Base-by-base conservation (phyloP, 805 yeast genomes). In the Saccharomycopsis capsularis region DNA sequence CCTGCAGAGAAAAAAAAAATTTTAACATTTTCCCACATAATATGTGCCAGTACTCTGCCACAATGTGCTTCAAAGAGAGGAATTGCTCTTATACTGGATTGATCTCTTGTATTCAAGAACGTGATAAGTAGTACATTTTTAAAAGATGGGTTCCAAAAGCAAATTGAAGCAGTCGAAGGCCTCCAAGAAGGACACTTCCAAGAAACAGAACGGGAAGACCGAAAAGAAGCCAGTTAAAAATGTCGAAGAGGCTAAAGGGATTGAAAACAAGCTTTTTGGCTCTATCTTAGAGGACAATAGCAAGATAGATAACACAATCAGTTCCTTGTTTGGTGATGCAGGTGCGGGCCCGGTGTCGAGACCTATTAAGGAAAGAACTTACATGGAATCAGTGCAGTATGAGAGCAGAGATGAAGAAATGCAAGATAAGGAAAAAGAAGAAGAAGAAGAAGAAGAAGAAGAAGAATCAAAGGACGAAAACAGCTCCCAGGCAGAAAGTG, bases 311-410 rank as follows among this genome's bases (percentile, higher is more conserved):
- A 35, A 21, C 7, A 37, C 36, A 21, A 24, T 42, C 7, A 32
- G 15, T 18, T 37, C 47, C 11, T 34, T 47, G 21, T 42, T 47
- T 41, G 47, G 50, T 25, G 51, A 50, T 21, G 57, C 54, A 25
- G 54, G 38, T 3, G 57, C 55, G 27, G 56, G 40, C 2, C 52
- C 48, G 5, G 37, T 81, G n/a, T 64, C 69, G 55, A 63, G 70
- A 59, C 60, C 56, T 13, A 56, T 58, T 42, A 56, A 58, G 9
- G 52, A 57, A 47, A 62, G 74, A 59, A 68, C 71, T 18, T 55
- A 21, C 6, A 22, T 46, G 30, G 24, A 37, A 29, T 36, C 29
- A 46, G 43, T 23, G n/a, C n/a, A n/a, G n/a, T n/a, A n/a, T n/a
- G n/a, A n/a, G n/a, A n/a, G n/a, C n/a, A n/a, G n/a, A n/a, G n/a